phyloP scores from a whole-genome alignment of 2,329 filamentous ascomycete genomes.

The Talaromyces sp. region DNA sequence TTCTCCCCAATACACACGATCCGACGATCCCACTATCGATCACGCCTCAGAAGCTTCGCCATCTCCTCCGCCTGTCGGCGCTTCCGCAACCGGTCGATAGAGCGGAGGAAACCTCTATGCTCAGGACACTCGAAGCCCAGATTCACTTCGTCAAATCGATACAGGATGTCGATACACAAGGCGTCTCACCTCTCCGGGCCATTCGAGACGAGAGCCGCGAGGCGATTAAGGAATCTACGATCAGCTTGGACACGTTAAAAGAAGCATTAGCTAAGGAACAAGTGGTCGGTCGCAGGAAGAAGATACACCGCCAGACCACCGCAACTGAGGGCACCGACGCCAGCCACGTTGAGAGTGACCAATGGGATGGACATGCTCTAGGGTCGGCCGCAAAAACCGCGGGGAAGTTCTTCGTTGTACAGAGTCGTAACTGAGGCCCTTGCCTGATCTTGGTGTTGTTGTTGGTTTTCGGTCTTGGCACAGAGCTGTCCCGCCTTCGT shows the following conservation, averaged over 20 bases:
- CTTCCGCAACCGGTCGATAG: slow-evolving; percentile 66
- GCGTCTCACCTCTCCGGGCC: slow-evolving; percentile 68
- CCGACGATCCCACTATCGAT: slow-evolving; percentile 42
- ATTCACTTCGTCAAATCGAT: slow-evolving; percentile 87
- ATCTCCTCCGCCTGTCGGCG: slow-evolving; percentile 84
- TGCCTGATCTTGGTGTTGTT: background rate
- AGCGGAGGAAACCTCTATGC: slow-evolving; percentile 65
- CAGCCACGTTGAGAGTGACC: slow-evolving; percentile 42
- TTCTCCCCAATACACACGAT: slow-evolving; percentile 54
- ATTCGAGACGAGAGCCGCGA: slow-evolving; percentile 67
- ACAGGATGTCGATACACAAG: slow-evolving; percentile 70
- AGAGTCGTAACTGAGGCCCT: slow-evolving; percentile 36
- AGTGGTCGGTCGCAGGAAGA: slow-evolving; percentile 40
- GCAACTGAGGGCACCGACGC: slow-evolving; percentile 23
- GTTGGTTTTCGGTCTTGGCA: slow-evolving; percentile 11
- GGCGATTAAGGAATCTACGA: slow-evolving; percentile 37
- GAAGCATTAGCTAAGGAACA: slow-evolving; percentile 40
- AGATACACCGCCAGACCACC: slow-evolving; percentile 43
- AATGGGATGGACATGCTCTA: slow-evolving; percentile 68
- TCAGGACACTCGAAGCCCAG: slow-evolving; percentile 72
- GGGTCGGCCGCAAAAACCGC: slow-evolving; percentile 61
- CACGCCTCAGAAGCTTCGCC: slow-evolving; percentile 66
- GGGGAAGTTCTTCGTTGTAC: slow-evolving; percentile 74
- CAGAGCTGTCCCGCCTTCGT: background rate
- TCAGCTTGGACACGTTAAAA: slow-evolving; percentile 37